Evolutionary conservation across 2,329 filamentous ascomycete species (phyloP), one percentile per base, ranked within the genome.

Genomic region (Colletotrichum costaricense): DNA sequence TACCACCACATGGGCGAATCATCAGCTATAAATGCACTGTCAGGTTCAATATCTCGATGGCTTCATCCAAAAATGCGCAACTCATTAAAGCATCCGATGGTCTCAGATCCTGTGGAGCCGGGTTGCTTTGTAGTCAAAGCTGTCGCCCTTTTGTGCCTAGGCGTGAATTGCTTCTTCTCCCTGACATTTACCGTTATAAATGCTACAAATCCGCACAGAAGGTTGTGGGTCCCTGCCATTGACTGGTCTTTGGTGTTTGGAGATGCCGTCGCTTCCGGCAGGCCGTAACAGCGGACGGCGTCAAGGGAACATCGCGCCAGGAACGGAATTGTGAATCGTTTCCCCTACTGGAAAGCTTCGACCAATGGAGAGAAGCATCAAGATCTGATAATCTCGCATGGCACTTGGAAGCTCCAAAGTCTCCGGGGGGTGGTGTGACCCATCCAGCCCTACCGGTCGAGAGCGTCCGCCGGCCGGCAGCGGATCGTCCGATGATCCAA

Each of bases 361-460:
- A 46, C 70, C 70, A 73, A 73, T 69, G 24, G 59, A 69, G 38
- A 56, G 16, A 22, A 33, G 35, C 35, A 30, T 62, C 62, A 35
- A 70, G 67, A 73, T 73, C 71, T 73, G 70, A 71, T 70, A 71
- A 73, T 60, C 60, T 73, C 46, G 60, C 67, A 66, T 73, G 60
- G 7, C 60, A 52, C 56, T 11, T 49, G 22, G 62, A 16, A 35
- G 30, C 26, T 7, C 59, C 54, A 42, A 49, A 60, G 42, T 19
- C 55, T 57, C 67, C 52, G 59, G 38, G 38, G 42, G 19, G 42
- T n/a, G 42, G 42, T 42, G 38, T 42, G 38, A 55, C 28, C 66
- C 49, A 60, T 64, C 46, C 56, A 66, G 60, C 71, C 71, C 67
- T 73, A 73, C n/a, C 49, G 35, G 60, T 33, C 49, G 8, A 38